Evolutionary conservation across 805 yeast genomes (phyloP), one percentile per base, ranked within the genome.

Genomic region (Schwanniomyces sp.): DNA sequence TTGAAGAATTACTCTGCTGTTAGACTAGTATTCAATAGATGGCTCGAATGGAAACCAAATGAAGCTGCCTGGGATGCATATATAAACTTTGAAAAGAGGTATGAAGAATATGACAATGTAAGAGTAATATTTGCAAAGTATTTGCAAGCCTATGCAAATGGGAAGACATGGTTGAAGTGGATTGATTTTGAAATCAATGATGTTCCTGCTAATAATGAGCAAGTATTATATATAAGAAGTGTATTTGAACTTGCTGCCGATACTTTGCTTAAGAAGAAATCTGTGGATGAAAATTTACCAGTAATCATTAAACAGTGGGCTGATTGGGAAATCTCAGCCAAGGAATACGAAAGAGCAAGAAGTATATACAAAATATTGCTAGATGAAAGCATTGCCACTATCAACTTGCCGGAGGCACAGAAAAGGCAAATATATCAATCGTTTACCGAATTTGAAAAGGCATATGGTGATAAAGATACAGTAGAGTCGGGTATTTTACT

Each of bases 11-110:
- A 80, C 36, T 62, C 70, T 4, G 84, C 85, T 7, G 85, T 85
- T 2, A 67, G 96, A 43, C 64, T 67, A 11, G 73, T 92, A 6
- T 91, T 85, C 64, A 82, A 84, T 49, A 75, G 86, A 47, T 92
- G 99, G 99, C 69, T 87, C 43, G 69, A 72, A 24, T 87, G 95
- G 90, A 81, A 80, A 51, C 96, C 96, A 0, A 71, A 69, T 9
- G 57, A 58, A 4, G 69, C 75, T 10, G 94, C 88, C 0, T 91
- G 96, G 94, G 79, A 76, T 43, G 80, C 91, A 3, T 91, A 79
- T 58, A 70, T 89, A 24, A 80, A 79, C 45, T 84, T 90, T 67
- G 96, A 89, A 62, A 77, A 71, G 44, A 70, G 96, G 44, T 84
- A 86, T 56, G 76, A 74, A 21, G 84, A 84, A 48, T 53, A 54